These are phyloP conservation scores for Apiospora aurea DNA, from an alignment of 2,329 filamentous ascomycete species.

Conservation along the genomic window DNA sequence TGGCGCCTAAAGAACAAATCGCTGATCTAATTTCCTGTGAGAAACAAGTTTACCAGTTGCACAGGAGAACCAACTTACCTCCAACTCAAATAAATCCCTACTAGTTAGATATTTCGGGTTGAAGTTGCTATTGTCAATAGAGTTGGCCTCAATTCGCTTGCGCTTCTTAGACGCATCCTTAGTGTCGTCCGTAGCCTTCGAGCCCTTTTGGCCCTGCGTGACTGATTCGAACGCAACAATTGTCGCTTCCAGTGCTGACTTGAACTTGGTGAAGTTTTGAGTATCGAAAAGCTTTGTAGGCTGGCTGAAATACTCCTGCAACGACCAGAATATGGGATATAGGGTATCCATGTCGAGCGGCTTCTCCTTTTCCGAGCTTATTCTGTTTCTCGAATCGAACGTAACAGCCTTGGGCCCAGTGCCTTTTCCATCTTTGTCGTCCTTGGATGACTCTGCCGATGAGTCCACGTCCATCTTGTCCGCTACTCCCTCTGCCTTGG, in stretches of 20 bases:
- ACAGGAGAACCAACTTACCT: constrained; percentile 62
- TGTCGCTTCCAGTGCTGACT: constrained; percentile 73
- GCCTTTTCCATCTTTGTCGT: constrained; percentile 43
- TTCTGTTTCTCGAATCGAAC: constrained; percentile 51
- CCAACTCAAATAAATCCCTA: constrained; percentile 91
- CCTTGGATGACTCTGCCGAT: constrained; percentile 45
- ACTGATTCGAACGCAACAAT: constrained; percentile 62
- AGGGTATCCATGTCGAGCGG: constrained; percentile 72
- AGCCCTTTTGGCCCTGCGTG: constrained; percentile 55
- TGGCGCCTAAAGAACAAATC: constrained; percentile 94
- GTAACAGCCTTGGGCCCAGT: constrained; percentile 52
- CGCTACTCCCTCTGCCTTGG: constrained; percentile 43
- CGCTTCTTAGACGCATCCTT: constrained; percentile 71
- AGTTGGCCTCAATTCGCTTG: constrained; percentile 68
- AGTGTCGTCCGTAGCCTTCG: constrained; percentile 67
- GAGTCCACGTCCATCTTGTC: constrained; percentile 74
- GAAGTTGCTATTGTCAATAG: constrained; percentile 71
- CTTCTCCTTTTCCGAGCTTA: constrained; percentile 57
- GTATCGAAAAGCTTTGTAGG: constrained; percentile 82
- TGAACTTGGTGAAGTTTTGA: constrained; percentile 80
- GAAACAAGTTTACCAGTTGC: constrained; percentile 32
- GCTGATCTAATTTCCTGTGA: constrained; percentile 96
- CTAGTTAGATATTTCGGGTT: constrained; percentile 99
- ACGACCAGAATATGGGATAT: constrained; percentile 92
- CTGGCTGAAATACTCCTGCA: constrained; percentile 91